A percentile compares a stretch with the other conserved stretches of the same genome.
Evolutionary conservation across 2,329 filamentous ascomycete genomes (phyloP).

Genomic region (Colletotrichum sp.): DNA sequence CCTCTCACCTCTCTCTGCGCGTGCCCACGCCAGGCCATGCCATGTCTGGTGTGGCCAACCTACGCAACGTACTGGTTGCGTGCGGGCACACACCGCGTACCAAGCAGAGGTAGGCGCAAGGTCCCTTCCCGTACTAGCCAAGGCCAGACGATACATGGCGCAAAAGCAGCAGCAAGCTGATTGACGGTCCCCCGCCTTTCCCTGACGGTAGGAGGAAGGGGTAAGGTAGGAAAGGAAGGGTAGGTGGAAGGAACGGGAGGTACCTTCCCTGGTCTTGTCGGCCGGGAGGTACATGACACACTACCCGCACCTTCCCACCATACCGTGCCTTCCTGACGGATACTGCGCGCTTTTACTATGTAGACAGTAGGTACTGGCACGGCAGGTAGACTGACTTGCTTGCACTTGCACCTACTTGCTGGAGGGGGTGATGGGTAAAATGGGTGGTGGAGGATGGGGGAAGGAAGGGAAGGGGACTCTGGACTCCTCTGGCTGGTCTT

Average conservation of each 20-base stretch:
- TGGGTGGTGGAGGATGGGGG: not conserved
- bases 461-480: constrained; percentile 8
- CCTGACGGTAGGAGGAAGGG: not conserved
- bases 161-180: not conserved
- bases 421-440: not conserved
- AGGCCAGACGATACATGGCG: constrained; percentile 9
- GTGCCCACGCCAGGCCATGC: not conserved
- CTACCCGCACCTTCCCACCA: not conserved
- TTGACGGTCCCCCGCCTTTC: not conserved
- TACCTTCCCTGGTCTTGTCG: not conserved
- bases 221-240: not conserved
- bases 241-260: not conserved
- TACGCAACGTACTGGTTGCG: not conserved
- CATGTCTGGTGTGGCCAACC: not conserved
- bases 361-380: not conserved
- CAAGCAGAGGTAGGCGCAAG: not conserved
- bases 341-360: not conserved
- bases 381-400: not conserved
- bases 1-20: not conserved
- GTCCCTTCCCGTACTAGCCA: constrained; percentile 4
- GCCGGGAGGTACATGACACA: not conserved
- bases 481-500: not conserved
- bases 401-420: not conserved
- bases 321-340: constrained; percentile 10
- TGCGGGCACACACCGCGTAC: not conserved